A percentile compares a stretch with the other conserved stretches of the same genome.
Conservation (phyloP, 306 rosid genomes). For the Fagus sylvatica region DNA sequence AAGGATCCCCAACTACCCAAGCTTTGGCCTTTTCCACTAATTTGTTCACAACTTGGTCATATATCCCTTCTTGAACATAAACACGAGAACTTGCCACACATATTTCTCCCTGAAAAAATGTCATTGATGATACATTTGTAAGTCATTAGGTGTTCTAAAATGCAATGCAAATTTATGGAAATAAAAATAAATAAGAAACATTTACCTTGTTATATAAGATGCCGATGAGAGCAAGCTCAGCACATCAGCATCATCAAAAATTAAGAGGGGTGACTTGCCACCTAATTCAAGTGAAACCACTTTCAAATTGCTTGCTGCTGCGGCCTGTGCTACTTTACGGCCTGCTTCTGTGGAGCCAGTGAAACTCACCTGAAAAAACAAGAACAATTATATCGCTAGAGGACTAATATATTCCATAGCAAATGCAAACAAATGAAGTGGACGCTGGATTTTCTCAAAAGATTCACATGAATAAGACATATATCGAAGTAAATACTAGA, state of each 20-base stretch:
- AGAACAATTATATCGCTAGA: too few relatives aligned
- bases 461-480: neutral
- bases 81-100: constrained; percentile 53
- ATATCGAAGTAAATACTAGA: neutral
- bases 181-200: neutral
- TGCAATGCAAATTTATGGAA: neutral
- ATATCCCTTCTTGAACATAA: constrained; percentile 55
- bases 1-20: constrained; percentile 58
- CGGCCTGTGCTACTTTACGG: constrained; percentile 68
- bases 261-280: constrained; percentile 82
- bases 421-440: too few relatives aligned
- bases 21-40: constrained; percentile 32
- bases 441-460: neutral
- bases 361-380: constrained; percentile 37
- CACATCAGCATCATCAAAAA: constrained; percentile 80
- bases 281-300: constrained; percentile 82
- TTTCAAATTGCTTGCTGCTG: constrained; percentile 81
- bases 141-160: neutral
- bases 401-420: too few relatives aligned
- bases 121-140: too few relatives aligned
- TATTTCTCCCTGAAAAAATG: constrained; percentile 44
- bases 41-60: constrained; percentile 42
- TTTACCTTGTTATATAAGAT: constrained; percentile 65
- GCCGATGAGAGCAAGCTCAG: constrained; percentile 69
- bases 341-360: constrained; percentile 87